Conservation (phyloP, 192 early-diverging fungal genomes). For the Coemansia furcata region DNA sequence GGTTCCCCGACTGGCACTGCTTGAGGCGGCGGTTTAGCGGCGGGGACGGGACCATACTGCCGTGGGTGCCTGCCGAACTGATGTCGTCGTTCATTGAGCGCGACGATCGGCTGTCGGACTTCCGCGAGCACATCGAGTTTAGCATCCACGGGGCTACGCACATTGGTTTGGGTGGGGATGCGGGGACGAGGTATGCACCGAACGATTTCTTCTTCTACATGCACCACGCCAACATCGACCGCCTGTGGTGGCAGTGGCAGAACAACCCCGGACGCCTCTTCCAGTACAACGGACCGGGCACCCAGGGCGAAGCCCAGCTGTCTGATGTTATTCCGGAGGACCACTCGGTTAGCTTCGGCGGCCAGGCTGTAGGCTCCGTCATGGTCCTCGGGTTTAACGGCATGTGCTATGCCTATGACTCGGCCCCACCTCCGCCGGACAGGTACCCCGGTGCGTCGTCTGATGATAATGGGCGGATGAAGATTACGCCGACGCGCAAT, state of each 20-base stretch:
- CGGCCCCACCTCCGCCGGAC: conserved; percentile 26
- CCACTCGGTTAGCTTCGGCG: conserved; percentile 23
- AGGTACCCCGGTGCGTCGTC: conserved; percentile 12
- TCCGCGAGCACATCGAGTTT: conserved; percentile 53
- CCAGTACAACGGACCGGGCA: conserved; percentile 33
- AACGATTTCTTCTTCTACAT: conserved; percentile 63
- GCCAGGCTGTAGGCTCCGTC: conserved; percentile 22
- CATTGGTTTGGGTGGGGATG: conserved; percentile 52
- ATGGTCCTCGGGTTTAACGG: conserved; percentile 44
- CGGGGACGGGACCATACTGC: conserved; percentile 17
- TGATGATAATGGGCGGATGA: background rate
- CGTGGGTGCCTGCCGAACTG: conserved; percentile 43
- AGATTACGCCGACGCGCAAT: background rate
- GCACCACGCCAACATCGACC: conserved; percentile 64
- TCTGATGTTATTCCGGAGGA: conserved; percentile 36
- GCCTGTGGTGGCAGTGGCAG: conserved; percentile 61
- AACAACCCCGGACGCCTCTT: conserved; percentile 17
- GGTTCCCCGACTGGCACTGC: conserved; percentile 33
- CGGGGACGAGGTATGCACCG: conserved; percentile 45
- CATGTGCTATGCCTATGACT: conserved; percentile 44
- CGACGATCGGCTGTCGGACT: conserved; percentile 16
- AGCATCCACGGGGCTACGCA: conserved; percentile 50
- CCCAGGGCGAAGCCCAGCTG: conserved; percentile 29
- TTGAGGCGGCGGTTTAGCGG: conserved; percentile 28
- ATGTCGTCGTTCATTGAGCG: conserved; percentile 45